Conservation (phyloP, 768 basidiomycete genomes). For the Leccinellum luteum region DNA sequence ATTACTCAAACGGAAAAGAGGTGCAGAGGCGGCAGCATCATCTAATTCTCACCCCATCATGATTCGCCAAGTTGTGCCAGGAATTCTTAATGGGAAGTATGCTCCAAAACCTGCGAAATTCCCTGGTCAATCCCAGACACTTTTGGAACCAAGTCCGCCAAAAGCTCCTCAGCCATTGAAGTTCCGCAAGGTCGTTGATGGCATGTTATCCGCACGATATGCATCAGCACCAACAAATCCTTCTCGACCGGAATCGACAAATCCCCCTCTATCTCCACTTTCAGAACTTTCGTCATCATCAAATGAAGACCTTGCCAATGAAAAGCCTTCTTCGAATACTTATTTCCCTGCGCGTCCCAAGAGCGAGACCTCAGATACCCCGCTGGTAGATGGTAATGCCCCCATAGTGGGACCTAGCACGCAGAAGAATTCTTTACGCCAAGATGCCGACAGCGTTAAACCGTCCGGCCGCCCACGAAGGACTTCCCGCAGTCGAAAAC, state of each 20-base stretch:
- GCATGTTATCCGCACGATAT: constrained; percentile 33
- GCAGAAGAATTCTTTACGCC: constrained; percentile 8
- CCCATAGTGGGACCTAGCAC: constrained; percentile 13
- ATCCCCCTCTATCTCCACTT: constrained; percentile 17
- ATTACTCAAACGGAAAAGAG: constrained; percentile 34
- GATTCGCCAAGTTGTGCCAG: constrained; percentile 37
- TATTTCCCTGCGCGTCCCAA: not conserved
- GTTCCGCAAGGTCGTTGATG: constrained; percentile 40
- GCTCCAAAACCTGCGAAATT: constrained; percentile 22
- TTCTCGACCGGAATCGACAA: constrained; percentile 3
- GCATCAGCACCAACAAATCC: constrained; percentile 16
- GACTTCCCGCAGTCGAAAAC: constrained; percentile 50
- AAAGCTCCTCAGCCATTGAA: constrained; percentile 31
- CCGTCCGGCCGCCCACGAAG: constrained; percentile 37
- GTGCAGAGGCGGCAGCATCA: constrained; percentile 12
- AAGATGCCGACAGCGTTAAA: constrained; percentile 6
- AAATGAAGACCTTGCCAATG: constrained; percentile 14
- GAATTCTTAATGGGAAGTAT: constrained; percentile 31
- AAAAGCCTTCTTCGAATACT: not conserved
- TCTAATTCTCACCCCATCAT: constrained; percentile 28
- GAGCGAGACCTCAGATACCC: not conserved
- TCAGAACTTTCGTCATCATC: constrained; percentile 24
- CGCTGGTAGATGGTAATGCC: not conserved
- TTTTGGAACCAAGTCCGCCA: constrained; percentile 15
- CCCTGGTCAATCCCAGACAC: constrained; percentile 10